Conservation (phyloP, 2,329 filamentous ascomycete genomes). For the Beauveria sp. region DNA sequence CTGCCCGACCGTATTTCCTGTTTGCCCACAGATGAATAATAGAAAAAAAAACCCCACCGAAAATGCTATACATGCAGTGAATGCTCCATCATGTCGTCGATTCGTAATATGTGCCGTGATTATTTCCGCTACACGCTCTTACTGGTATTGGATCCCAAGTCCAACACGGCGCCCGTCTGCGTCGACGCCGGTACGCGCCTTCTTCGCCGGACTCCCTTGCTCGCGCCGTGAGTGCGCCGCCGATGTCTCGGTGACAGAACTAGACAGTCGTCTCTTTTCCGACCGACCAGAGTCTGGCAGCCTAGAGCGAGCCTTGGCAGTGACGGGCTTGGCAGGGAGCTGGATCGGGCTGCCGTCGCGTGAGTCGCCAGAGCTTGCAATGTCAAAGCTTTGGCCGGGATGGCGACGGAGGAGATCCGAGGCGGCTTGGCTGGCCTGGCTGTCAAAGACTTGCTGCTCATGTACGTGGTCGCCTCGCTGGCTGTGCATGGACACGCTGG, state of each 20-base stretch:
- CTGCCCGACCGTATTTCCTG: background rate
- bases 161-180: conserved; percentile 37
- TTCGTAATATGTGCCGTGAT: background rate
- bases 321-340: conserved; percentile 24
- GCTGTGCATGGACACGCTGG: conserved; percentile 20
- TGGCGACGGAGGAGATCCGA: conserved; percentile 64
- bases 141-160: conserved; percentile 44
- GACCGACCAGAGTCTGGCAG: conserved; percentile 29
- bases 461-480: conserved; percentile 19
- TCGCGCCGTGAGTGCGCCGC: conserved; percentile 15
- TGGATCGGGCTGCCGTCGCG: conserved; percentile 34
- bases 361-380: conserved; percentile 35
- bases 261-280: conserved; percentile 46
- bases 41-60: background rate
- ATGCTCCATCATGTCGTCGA: background rate
- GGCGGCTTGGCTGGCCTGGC: conserved; percentile 71
- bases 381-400: conserved; percentile 44
- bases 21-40: background rate
- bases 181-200: conserved; percentile 35
- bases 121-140: conserved; percentile 5
- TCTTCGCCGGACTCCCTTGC: conserved; percentile 44
- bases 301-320: conserved; percentile 41
- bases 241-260: conserved; percentile 24
- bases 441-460: conserved; percentile 54
- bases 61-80: background rate